A percentile compares a stretch with the other conserved stretches of the same genome.
These are phyloP conservation scores for Candida khao-thaluensis DNA, from an alignment of 805 yeast genomes.

Conservation along the genomic window DNA sequence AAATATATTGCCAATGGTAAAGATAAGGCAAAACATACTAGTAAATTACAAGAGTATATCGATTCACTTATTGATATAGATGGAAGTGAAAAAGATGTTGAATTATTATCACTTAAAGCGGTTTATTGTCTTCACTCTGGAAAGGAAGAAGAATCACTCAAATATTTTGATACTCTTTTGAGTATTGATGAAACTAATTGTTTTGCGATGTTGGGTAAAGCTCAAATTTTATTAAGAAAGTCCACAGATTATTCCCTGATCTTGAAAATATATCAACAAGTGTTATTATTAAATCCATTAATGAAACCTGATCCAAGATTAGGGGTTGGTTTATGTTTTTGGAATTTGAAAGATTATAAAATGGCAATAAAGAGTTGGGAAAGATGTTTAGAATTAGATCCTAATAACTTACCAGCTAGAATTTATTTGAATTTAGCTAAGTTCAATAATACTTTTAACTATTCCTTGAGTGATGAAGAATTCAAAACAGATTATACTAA, in stretches of 20 bases:
- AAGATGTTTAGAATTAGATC: constrained; percentile 67
- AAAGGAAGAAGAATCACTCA: constrained; percentile 68
- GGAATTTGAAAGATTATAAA: constrained; percentile 77
- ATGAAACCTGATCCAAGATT: constrained; percentile 88
- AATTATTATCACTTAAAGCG: constrained; percentile 44
- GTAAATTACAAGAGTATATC: constrained; percentile 10
- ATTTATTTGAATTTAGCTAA: constrained; percentile 65
- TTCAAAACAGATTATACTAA: constrained; percentile 59
- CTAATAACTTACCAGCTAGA: constrained; percentile 57
- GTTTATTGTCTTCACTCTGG: constrained; percentile 58
- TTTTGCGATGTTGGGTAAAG: constrained; percentile 79
- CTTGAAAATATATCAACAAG: constrained; percentile 79
- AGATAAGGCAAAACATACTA: constrained; percentile 24
- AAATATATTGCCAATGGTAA: constrained; percentile 31
- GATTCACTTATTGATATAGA: constrained; percentile 8
- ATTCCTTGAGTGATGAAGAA: constrained; percentile 56
- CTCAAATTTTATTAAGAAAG: constrained; percentile 72
- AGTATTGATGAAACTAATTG: constrained; percentile 59
- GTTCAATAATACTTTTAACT: constrained; percentile 60
- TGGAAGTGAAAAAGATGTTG: constrained; percentile 3
- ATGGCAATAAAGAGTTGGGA: constrained; percentile 84
- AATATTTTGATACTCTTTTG: constrained; percentile 62
- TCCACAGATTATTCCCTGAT: constrained; percentile 68
- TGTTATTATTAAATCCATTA: constrained; percentile 71
- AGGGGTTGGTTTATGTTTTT: constrained; percentile 92